Conservation (phyloP, 1,284 basidiomycete genomes). For the Trichosporon asahii region DNA sequence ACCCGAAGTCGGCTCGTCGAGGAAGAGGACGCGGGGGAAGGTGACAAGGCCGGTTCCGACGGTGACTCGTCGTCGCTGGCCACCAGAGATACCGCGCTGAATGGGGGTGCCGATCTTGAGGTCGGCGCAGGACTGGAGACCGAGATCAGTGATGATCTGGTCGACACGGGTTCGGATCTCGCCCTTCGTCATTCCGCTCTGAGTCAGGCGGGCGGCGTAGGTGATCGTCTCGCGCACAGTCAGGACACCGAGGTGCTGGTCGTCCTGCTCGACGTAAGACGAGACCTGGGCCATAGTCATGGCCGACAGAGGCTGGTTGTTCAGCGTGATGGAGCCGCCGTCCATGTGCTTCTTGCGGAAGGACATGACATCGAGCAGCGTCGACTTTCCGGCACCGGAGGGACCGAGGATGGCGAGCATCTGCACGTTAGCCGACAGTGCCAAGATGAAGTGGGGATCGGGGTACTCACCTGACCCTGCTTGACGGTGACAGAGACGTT, state of each 20-base stretch:
- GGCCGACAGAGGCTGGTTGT: slow-evolving; percentile 17
- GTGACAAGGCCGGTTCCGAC: slow-evolving; percentile 49
- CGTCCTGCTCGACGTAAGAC: slow-evolving; percentile 52
- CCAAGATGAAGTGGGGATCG: neutral
- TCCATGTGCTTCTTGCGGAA: slow-evolving; percentile 30
- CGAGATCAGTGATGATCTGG: slow-evolving; percentile 22
- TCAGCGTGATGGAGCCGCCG: slow-evolving; percentile 22
- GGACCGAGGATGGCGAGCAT: slow-evolving; percentile 26
- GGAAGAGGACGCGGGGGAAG: slow-evolving; percentile 47
- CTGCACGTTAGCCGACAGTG: slow-evolving; percentile 2
- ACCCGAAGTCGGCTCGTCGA: slow-evolving; percentile 51
- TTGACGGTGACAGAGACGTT: slow-evolving; percentile 19
- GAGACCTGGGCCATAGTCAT: slow-evolving; percentile 23
- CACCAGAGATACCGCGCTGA: slow-evolving; percentile 51
- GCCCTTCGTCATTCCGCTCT: slow-evolving; percentile 19
- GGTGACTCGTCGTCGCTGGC: slow-evolving; percentile 49
- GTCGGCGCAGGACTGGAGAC: slow-evolving; percentile 19
- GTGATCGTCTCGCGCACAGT: slow-evolving; percentile 45
- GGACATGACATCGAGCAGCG: slow-evolving; percentile 49
- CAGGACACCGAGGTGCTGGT: slow-evolving; percentile 49
- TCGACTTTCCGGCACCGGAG: slow-evolving; percentile 44
- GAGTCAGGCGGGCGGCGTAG: slow-evolving; percentile 17
- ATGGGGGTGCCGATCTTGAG: slow-evolving; percentile 50
- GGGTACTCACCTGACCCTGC: slow-evolving; percentile 15
- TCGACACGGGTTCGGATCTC: slow-evolving; percentile 20